These are phyloP conservation scores for Apium graveolens DNA, from an alignment of 129 eudicot genomes.

Conservation along the genomic window DNA sequence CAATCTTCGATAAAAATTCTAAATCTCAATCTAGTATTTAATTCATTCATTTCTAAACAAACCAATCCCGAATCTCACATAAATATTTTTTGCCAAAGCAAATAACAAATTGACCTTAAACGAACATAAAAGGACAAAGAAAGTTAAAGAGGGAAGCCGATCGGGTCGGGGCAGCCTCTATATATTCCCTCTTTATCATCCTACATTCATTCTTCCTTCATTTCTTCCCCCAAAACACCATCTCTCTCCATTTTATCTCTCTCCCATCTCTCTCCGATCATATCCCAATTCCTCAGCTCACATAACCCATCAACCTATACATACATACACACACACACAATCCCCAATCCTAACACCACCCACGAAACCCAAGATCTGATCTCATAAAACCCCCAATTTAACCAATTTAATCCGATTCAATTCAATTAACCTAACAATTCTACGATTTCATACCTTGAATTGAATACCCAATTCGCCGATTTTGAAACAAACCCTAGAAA, in stretches of 20 bases:
- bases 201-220: not conserved
- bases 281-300: not conserved
- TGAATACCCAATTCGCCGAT: not conserved
- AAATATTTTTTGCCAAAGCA: not conserved
- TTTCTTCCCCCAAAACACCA: not conserved
- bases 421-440: not conserved
- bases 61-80: too few species aligned
- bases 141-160: not conserved
- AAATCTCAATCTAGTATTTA: too few species aligned
- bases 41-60: too few species aligned
- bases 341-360: not conserved
- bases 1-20: too few species aligned
- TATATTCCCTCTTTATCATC: not conserved
- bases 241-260: not conserved
- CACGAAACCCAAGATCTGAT: not conserved
- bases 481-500: slow-evolving; percentile 5
- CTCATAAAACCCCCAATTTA: not conserved
- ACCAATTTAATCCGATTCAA: not conserved
- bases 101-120: not conserved
- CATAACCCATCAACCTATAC: not conserved
- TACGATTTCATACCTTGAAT: not conserved
- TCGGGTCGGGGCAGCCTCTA: not conserved
- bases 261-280: not conserved
- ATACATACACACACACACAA: not conserved
- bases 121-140: not conserved